Base-by-base conservation (phyloP, 2,329 filamentous ascomycete genomes). In the Mycosphaerella sp. region DNA sequence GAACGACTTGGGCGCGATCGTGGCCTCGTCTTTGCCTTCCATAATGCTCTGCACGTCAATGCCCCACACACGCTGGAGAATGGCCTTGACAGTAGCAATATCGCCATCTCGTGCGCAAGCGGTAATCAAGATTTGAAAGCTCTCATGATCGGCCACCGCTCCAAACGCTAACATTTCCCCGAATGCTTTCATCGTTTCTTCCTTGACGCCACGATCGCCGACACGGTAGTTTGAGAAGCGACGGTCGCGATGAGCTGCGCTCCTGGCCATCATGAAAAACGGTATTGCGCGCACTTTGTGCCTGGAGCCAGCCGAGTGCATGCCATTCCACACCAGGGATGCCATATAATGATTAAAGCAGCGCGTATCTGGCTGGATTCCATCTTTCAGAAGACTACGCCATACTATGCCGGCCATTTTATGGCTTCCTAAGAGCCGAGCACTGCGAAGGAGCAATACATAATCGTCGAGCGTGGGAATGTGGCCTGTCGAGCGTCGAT, bases 301-400 rank as follows among this genome's bases (percentile, higher is more conserved):
- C 32, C 73, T 70, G 4, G 66, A 62, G 34, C 67, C 66, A 32
- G 78, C 67, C 12, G 48, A 54, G 44, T 66, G 59, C n/a, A 59
- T 40, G 6, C 62, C 59, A 45, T 66, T 62, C 75, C 77, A 81
- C 39, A 77, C 70, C 45, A 72, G 69, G 1, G 76, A 72, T 14
- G 74, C 74, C 69, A 84, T 74, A 53, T 75, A 78, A 55, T 76
- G 67, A 53, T 83, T 83, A 62, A 78, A 83, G 63, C 78, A 80
- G 53, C 70, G 68, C 2, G 73, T 61, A 61, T 79, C 75, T 2
- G 77, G 79, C 7, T 60, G 41, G 3, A 77, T 45, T 2, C 66
- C 61, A 42, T 73, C 65, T 12, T 65, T 51, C 1, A 63, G 54
- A 68, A 81, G 73, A 7, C 68, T 66, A 6, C 67, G 56, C 79